phyloP scores from a whole-genome alignment of 768 basidiomycete genomes.

The Trametes cingulata region DNA sequence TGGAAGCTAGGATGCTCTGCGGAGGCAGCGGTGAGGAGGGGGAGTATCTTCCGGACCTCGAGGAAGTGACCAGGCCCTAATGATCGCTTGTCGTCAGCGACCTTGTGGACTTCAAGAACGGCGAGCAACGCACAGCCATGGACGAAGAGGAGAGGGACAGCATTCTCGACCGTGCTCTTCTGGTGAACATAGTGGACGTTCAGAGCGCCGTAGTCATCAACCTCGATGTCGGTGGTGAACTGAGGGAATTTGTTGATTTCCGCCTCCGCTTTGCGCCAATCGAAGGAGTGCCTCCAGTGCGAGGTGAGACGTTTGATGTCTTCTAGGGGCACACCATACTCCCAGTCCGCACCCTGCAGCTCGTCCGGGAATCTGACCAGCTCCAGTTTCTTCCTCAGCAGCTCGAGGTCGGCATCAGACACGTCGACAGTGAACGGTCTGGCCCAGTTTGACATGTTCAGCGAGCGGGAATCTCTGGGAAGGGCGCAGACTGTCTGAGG shows the following conservation, averaged over 20 bases:
- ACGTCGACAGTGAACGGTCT: constrained; percentile 28
- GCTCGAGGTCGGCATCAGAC: constrained; percentile 23
- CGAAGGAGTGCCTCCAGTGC: constrained; percentile 53
- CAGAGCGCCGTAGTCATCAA: constrained; percentile 48
- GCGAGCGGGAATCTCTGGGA: no score
- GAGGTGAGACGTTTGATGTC: constrained; percentile 49
- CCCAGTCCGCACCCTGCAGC: constrained; percentile 28
- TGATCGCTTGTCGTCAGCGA: neutral
- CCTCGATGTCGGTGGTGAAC: constrained; percentile 52
- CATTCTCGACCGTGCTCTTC: constrained; percentile 42
- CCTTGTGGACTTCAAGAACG: no score
- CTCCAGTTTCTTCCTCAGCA: constrained; percentile 28
- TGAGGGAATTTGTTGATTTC: constrained; percentile 56
- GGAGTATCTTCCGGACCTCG: constrained; percentile 58
- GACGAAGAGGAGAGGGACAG: constrained; percentile 60
- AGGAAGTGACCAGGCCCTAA: constrained; percentile 64
- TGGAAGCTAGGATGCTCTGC: constrained; percentile 56
- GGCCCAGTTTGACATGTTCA: neutral
- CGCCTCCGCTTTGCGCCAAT: constrained; percentile 57
- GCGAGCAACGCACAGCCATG: constrained; percentile 52
- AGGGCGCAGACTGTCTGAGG: no score
- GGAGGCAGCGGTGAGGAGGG: constrained; percentile 46
- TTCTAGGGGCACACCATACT: constrained; percentile 42
- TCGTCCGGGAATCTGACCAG: constrained; percentile 31
- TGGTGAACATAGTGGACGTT: constrained; percentile 63